Base-by-base conservation (phyloP, 495 filamentous ascomycete genomes). In the Podospora sp. region DNA sequence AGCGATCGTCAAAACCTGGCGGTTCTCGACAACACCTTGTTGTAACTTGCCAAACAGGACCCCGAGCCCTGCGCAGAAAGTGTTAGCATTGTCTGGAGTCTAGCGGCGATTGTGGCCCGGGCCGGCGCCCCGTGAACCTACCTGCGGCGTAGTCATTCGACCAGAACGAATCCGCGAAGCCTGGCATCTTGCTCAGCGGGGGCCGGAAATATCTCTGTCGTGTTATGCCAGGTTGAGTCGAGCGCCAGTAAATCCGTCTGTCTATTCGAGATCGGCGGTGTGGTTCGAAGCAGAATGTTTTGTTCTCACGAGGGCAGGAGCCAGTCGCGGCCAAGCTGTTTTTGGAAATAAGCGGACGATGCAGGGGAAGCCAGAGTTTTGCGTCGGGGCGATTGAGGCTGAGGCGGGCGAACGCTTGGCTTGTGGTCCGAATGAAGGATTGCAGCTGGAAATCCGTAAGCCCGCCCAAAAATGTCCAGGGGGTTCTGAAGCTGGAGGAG, bases 21-120 rank as follows among this genome's bases (percentile, higher is more conserved):
- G 91, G 74, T 99, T 96, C 79, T 98, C 96, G 73, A 93, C 86
- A 51, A 93, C 89, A 62, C 95, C 96, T 76, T 99, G 95, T 79
- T 97, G 94, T 55, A 99, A 89, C 81, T 99, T 99, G 73, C 87
- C 90, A 73, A 98, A 99, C 66, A 99, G 87, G 52, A 99, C 94
- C 50, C 94, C 95, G 65, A 99, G 87, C 40, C 95, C 90, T 92
- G 60, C 36, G 8, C 36, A 46, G 20, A 12, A 16, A 55, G 33
- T 51, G 74, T 78, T 53, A 72, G 67, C 62, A 63, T 66, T 5
- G 16, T 36, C 4, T 14, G 12, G 12, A 14, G 40, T 60, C 66
- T 51, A 65, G 71, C 65, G 67, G 35, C 35, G 14, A 46, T 29
- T 21, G 27, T 22, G 11, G 26, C 21, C 25, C 26, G 18, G 20